Base-by-base conservation (phyloP, 805 yeast species). In the Metschnikowia shivogae region DNA sequence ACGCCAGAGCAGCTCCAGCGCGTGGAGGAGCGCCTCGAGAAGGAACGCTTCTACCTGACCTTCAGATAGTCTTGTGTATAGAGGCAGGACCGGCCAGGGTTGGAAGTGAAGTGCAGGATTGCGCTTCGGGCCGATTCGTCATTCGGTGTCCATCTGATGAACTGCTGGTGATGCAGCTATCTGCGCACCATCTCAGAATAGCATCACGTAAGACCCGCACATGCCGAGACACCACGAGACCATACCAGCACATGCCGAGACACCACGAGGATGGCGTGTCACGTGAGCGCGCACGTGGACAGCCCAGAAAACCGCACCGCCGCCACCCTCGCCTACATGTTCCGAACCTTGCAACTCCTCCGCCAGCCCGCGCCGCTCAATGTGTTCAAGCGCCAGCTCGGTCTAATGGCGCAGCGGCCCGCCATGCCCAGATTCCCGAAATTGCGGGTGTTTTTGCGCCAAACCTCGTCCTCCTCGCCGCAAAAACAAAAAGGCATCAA, bases 21-120 rank as follows among this genome's bases (percentile, higher is more conserved):
- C 36, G 84, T 86, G 4, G 64, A 74, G 12, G 70, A 76, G 49
- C 74, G 97, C 56, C 83, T 88, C 52, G 72, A 70, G 14, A 95
- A 89, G 60, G 97, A 92, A 57, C 63, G 58, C 45, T 86, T 80
- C 68, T 90, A 86, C 64, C 76, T 84, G 3, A 43, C 53, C 6
- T 52, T 54, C 42, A 38, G 56, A n/a, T 54, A 24, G 28, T 12
- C n/a, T 13, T 11, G 13, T 13, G 32, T 13, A 29, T 29, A 11
- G 13, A 29, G 17, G 17, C 17, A 17, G 17, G 17, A 17, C 17
- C 17, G 17, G 17, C 26, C 8, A 22, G 26, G 6, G 8, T 22
- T 22, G 26, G 26, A 7, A 22, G 3, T 6, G 26, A 22, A 22
- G 26, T 22, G 26, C 2, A 6, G 26, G 26, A 1, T 22, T 22